Evolutionary conservation across 2,329 filamentous ascomycete species (phyloP).

Genomic region (Pseudogymnoascus sp.): DNA sequence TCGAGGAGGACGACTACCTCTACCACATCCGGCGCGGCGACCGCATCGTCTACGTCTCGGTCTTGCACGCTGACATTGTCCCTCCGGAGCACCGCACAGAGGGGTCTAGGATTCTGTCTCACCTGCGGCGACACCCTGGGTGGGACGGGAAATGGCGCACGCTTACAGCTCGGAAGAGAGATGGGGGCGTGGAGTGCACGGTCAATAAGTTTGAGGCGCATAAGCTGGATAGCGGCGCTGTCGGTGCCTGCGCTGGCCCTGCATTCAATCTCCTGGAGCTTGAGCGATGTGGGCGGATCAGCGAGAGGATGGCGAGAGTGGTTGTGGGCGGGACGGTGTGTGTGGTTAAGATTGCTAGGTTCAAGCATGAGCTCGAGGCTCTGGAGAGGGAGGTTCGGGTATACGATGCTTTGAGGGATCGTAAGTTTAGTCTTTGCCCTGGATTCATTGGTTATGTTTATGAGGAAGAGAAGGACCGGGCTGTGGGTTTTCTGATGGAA

Average conservation of each 20-base stretch:
- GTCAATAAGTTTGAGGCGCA: no score
- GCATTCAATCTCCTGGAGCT: not conserved
- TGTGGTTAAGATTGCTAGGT: not conserved
- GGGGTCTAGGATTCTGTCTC: no score
- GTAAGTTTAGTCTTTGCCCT: not conserved
- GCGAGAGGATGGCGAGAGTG: not conserved
- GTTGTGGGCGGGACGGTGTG: not conserved
- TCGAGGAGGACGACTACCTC: not conserved
- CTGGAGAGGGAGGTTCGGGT: not conserved
- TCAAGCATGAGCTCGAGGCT: not conserved
- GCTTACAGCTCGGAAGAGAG: no score
- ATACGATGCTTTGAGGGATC: not conserved
- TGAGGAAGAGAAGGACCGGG: not conserved
- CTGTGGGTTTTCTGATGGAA: not conserved
- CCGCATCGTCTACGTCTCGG: not conserved
- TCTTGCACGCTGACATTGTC: not conserved
- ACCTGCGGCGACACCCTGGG: no score
- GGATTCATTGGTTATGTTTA: not conserved
- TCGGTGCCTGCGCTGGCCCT: no score
- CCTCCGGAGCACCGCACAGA: no score
- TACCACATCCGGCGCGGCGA: not conserved
- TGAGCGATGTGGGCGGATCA: not conserved
- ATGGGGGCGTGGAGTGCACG: no score
- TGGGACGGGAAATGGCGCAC: no score
- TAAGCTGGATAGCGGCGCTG: no score